phyloP scores from a whole-genome alignment of 805 yeast genomes.

The Candida broadrunensis region DNA sequence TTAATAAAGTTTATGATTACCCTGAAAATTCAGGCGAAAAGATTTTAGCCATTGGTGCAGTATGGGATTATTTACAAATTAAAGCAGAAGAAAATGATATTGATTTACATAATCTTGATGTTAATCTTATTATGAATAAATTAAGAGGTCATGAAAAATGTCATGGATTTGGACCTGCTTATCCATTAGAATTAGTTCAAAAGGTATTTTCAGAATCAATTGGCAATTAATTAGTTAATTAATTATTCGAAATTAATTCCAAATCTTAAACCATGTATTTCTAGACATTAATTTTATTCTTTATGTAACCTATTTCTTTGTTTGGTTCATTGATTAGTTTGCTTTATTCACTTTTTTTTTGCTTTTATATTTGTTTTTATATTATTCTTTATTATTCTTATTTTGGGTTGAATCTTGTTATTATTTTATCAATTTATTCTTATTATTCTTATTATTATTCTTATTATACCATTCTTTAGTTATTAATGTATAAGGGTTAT shows the following conservation, averaged over 20 bases:
- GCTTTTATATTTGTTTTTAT: no score
- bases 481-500: no score
- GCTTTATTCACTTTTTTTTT: no score
- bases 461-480: no score
- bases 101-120: slow-evolving; percentile 49
- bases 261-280: no score
- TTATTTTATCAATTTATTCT: no score
- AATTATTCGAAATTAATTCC: not conserved
- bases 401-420: no score
- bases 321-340: no score
- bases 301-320: no score
- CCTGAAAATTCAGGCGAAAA: slow-evolving; percentile 42
- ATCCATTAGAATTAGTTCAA: slow-evolving; percentile 45
- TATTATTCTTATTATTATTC: no score
- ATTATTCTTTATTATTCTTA: no score
- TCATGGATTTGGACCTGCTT: slow-evolving; percentile 78
- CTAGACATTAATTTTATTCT: no score
- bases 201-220: slow-evolving; percentile 20
- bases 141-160: slow-evolving; percentile 71
- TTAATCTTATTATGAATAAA: slow-evolving; percentile 53
- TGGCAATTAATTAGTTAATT: slow-evolving; percentile 22
- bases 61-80: slow-evolving; percentile 73
- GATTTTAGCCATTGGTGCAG: slow-evolving; percentile 69
- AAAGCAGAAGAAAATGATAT: slow-evolving; percentile 43
- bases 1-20: slow-evolving; percentile 31